A percentile compares a stretch with the other conserved stretches of the same genome.
Evolutionary conservation across 2,329 filamentous ascomycete genomes (phyloP).

Genomic region (Leptographium radiaticola): DNA sequence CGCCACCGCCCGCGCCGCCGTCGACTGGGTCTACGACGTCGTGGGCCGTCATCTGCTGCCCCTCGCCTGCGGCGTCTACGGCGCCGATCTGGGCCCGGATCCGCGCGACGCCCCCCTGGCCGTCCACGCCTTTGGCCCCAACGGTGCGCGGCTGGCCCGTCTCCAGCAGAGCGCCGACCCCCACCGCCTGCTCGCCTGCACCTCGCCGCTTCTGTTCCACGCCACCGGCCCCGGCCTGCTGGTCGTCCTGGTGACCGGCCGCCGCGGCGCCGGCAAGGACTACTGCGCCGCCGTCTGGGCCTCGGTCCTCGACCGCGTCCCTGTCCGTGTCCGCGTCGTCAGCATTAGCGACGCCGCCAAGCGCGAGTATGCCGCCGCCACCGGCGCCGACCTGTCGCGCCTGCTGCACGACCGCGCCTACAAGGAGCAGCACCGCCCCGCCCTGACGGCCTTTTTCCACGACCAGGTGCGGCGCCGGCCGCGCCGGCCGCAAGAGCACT

Average conservation of each 20-base stretch:
- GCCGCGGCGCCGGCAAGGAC: constrained; percentile 45
- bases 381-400: constrained; percentile 31
- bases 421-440: constrained; percentile 45
- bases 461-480: constrained; percentile 29
- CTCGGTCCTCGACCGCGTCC: constrained; percentile 22
- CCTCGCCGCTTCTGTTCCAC: constrained; percentile 41
- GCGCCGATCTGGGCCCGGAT: constrained; percentile 50
- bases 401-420: constrained; percentile 42
- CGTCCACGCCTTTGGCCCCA: constrained; percentile 42
- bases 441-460: constrained; percentile 38
- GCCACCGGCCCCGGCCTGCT: constrained; percentile 16
- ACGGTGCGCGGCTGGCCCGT: constrained; percentile 30
- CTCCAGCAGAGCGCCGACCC: constrained; percentile 40
- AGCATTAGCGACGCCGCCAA: constrained; percentile 49
- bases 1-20: constrained; percentile 20
- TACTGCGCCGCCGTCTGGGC: constrained; percentile 42
- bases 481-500: constrained; percentile 35
- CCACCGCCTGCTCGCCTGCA: constrained; percentile 34
- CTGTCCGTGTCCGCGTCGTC: constrained; percentile 24
- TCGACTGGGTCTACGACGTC: constrained; percentile 45
- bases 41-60: constrained; percentile 32
- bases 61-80: constrained; percentile 37
- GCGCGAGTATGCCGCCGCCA: constrained; percentile 37
- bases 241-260: constrained; percentile 44
- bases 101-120: constrained; percentile 41